Conservation (phyloP, 2,329 filamentous ascomycete species). For the Aspergillus fructus region DNA sequence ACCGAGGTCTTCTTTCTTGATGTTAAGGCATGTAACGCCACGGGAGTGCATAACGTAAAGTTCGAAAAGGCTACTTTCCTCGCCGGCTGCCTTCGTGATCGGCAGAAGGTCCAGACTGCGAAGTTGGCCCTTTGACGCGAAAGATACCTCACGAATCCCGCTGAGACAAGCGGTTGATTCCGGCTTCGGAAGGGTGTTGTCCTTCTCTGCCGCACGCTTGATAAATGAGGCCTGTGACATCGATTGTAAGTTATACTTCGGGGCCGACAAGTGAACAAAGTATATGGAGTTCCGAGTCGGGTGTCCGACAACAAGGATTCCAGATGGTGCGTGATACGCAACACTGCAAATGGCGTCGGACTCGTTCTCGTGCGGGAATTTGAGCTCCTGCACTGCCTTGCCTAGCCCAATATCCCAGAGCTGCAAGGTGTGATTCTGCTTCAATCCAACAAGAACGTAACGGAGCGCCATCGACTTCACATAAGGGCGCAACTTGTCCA, state of each 20-base stretch:
- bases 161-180: constrained; percentile 97
- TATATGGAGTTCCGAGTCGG: constrained; percentile 97
- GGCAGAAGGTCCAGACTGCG: constrained; percentile 87
- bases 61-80: constrained; percentile 81
- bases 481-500: constrained; percentile 94
- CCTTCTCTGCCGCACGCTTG: constrained; percentile 70
- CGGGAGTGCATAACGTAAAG: constrained; percentile 97
- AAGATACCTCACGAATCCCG: constrained; percentile 92
- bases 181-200: constrained; percentile 73
- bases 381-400: constrained; percentile 95
- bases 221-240: constrained; percentile 89
- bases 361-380: constrained; percentile 92
- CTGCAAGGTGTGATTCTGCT: constrained; percentile 98
- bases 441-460: constrained; percentile 96
- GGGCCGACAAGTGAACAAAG: constrained; percentile 91
- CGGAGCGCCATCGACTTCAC: constrained; percentile 84
- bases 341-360: constrained; percentile 98
- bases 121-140: constrained; percentile 79
- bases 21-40: constrained; percentile 84
- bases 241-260: constrained; percentile 77
- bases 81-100: constrained; percentile 52
- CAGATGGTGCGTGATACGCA: constrained; percentile 85
- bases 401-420: constrained; percentile 95
- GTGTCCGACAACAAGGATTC: constrained; percentile 92
- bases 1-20: constrained; percentile 86